phyloP scores from a whole-genome alignment of 2,329 filamentous ascomycete genomes.

The Drechslerella coelobrocha region DNA sequence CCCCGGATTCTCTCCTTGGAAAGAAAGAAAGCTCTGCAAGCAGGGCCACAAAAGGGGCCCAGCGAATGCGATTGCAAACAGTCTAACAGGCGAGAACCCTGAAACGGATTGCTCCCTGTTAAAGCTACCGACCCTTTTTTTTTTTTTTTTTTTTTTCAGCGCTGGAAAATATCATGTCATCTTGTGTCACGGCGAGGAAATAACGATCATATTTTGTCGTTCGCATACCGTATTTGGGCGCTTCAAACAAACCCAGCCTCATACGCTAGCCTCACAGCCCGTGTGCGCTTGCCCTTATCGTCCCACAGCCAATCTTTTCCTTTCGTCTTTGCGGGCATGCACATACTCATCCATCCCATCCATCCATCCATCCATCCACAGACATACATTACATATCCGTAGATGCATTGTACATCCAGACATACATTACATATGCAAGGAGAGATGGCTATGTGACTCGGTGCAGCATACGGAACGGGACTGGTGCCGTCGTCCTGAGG shows the following conservation, averaged over 20 bases:
- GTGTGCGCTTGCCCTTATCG: constrained; percentile 2
- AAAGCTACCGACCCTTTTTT: neutral
- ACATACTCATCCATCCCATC: neutral
- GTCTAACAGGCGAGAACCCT: neutral
- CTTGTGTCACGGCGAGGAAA: too few species aligned
- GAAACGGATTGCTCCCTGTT: neutral
- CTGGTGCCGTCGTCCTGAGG: constrained; percentile 13
- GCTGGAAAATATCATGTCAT: too few species aligned
- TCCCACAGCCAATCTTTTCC: neutral
- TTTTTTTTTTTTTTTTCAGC: too few species aligned
- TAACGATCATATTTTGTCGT: neutral
- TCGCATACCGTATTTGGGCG: constrained; percentile 1
- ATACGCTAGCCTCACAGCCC: neutral
- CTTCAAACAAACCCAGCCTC: constrained; percentile 6
- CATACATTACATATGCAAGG: constrained; percentile 11
- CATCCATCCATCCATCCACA: constrained; percentile 6
- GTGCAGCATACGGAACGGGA: constrained; percentile 29
- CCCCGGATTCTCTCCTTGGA: neutral
- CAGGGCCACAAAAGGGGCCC: constrained; percentile 6
- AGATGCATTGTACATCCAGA: constrained; percentile 1
- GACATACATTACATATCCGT: constrained; percentile 7
- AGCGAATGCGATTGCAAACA: neutral
- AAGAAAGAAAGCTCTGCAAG: neutral
- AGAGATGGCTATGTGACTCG: constrained; percentile 9
- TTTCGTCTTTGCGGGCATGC: neutral